Base-by-base conservation (phyloP, 2,329 filamentous ascomycete genomes). In the Pezicula neosporulosa region DNA sequence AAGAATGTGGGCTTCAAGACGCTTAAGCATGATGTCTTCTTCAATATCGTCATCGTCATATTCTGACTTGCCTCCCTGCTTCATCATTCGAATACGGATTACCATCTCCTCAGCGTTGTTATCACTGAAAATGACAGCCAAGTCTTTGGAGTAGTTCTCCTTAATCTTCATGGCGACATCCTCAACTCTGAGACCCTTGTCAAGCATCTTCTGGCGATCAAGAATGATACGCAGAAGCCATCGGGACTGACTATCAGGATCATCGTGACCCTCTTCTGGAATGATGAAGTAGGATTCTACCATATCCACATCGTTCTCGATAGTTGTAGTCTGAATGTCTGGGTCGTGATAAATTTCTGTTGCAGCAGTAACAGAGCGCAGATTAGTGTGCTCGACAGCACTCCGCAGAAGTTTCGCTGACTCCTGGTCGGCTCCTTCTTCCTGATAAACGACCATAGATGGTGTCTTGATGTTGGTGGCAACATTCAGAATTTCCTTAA, bases 321-420 rank as follows among this genome's bases (percentile, higher is more conserved):
- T 96, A 58, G 85, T 88, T 0, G 95, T 99, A 28, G 82, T 78
- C 61, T 89, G 83, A 53, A 97, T 86, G 53, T 95, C 88, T 0
- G 94, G 94, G 67, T 99, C 94, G 64, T 97, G 97, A 78, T 96
- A 97, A 53, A 99, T 93, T 70, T 99, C 95, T 0, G 92, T 96
- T 44, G 90, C 83, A 42, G 93, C 87, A 0, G 92, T 96, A 53
- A 99, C 90, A 12, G 90, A 94, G 44, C 92, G 87, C 56, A 99
- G 76, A 60, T 89, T 97, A 15, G 95, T 97, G 69, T 97, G 92
- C 71, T 99, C 94, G 27, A 99, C 91, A 59, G 84, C 80, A 68
- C 89, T 96, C 69, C 94, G 90, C 58, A 99, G 78, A 46, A 79
- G 77, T 77, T 95, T 97, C 47, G 90, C 92, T 50, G 84, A 79